Base-by-base conservation (phyloP, 352 stramenopile genomes). In the Aphanomyces stellatus region DNA sequence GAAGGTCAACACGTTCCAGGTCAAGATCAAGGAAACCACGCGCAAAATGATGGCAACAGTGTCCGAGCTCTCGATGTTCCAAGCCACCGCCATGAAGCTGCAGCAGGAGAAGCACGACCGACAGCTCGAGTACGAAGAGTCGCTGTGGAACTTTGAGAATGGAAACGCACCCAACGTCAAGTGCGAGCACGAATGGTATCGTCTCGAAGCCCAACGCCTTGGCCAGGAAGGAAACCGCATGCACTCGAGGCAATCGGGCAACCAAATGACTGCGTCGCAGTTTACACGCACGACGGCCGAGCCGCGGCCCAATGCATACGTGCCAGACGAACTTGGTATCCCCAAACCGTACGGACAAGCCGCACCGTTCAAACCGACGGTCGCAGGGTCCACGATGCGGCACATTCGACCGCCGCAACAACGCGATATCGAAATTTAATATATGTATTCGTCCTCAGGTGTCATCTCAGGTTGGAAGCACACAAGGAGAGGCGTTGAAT, bases 21-120 rank as follows among this genome's bases (percentile, higher is more conserved):
- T 74, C 25, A 79, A 83, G 27, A 96, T 97, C 71, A 90, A 95
- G 53, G 88, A 96, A 43, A 91, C 88, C 27, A 98, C 91, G 33
- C 79, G 91, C 56, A 88, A 88, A 22, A 98, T 98, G 90, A 97
- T 98, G 90, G 91, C 93, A n/a, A 73, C 93, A 1, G 90, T 98
- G 3, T 96, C 84, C 2, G 93, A 98, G 77, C 73, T 98, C 10
- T 96, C 85, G 15, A 98, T 98, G 92, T 97, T 97, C 72, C 92
- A 98, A 69, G 92, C 93, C 8, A 97, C 91, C 11, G 88, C 90
- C 19, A 91, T 98, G 75, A 96, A 96, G 69, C 79, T 98, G 3
- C 87, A 97, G 68, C 87, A 97, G 62, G 91, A 98, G 69, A 97
- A 96, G 67, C 78, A 92, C 64, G 76, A 91, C 37, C 60, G 70